Evolutionary conservation across 164 flowering plant species (phyloP).

Genomic region (Liquidambar formosana): DNA sequence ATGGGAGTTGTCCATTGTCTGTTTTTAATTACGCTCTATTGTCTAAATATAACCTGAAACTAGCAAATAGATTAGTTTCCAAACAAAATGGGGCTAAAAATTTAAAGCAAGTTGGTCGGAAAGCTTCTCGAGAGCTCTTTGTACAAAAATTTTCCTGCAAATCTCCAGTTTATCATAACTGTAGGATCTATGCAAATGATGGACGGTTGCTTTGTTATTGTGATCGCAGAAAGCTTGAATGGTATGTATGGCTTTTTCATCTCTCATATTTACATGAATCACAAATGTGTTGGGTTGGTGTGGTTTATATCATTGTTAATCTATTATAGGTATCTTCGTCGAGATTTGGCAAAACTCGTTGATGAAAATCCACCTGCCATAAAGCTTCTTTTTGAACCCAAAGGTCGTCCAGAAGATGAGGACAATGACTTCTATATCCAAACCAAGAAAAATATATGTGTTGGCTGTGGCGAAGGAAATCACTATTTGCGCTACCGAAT

Average conservation of each 20-base stretch:
- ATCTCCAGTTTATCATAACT: slow-evolving; percentile 95
- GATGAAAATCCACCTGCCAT: slow-evolving; percentile 88
- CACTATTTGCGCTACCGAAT: slow-evolving; percentile 92
- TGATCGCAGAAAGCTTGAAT: slow-evolving; percentile 91
- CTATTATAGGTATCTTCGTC: slow-evolving; percentile 64
- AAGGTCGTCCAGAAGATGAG: slow-evolving; percentile 99
- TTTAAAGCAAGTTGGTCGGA: slow-evolving; percentile 47
- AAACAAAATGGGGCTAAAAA: slow-evolving; percentile 52
- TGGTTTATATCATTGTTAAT: background rate
- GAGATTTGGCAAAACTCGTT: slow-evolving; percentile 81
- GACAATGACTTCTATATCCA: slow-evolving; percentile 93
- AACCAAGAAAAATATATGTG: slow-evolving; percentile 95
- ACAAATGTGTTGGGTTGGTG: background rate
- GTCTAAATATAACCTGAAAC: slow-evolving; percentile 45
- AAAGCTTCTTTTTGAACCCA: slow-evolving; percentile 96
- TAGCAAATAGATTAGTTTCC: slow-evolving; percentile 26
- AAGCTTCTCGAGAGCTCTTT: slow-evolving; percentile 76
- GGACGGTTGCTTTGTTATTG: slow-evolving; percentile 94
- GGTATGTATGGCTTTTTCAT: slow-evolving; percentile 49
- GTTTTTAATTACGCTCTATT: slow-evolving; percentile 62
- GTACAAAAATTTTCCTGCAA: slow-evolving; percentile 97
- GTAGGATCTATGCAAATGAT: slow-evolving; percentile 94
- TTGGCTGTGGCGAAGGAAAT: slow-evolving; percentile 90
- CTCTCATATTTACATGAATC: background rate
- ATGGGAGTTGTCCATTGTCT: slow-evolving; percentile 71